Evolutionary conservation across 805 yeast species (phyloP).

Genomic region (Wickerhamiella sergipiensis): DNA sequence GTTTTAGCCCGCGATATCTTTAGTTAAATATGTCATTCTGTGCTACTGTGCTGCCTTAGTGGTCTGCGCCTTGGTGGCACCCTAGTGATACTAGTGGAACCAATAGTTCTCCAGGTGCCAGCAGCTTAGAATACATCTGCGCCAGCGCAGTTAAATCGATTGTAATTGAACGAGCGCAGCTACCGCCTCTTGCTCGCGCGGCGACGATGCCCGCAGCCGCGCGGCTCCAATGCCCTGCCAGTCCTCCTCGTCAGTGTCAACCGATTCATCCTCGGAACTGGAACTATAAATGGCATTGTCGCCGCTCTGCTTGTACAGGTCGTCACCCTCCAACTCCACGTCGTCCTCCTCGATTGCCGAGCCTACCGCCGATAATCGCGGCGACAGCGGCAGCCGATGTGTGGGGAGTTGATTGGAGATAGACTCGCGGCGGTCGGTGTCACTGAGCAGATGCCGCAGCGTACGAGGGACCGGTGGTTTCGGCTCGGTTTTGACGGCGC

Average conservation of each 20-base stretch:
- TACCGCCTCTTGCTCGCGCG: slow-evolving; percentile 43
- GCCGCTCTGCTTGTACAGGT: slow-evolving; percentile 11
- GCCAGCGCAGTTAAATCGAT: slow-evolving; percentile 15
- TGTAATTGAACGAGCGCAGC: slow-evolving; percentile 50
- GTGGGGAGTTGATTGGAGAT: slow-evolving; percentile 16
- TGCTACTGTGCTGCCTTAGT: too few relatives aligned
- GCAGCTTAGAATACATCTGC: too few relatives aligned
- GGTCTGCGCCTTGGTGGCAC: too few relatives aligned
- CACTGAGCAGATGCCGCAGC: slow-evolving; percentile 1
- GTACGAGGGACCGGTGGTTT: not conserved
- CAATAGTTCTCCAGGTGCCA: too few relatives aligned
- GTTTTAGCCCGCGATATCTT: too few relatives aligned
- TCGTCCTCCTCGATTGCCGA: slow-evolving; percentile 24
- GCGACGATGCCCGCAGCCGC: slow-evolving; percentile 32
- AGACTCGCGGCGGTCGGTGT: slow-evolving; percentile 15
- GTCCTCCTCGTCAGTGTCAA: slow-evolving; percentile 92
- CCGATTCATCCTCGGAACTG: slow-evolving; percentile 19
- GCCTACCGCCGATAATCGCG: slow-evolving; percentile 20
- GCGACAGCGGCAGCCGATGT: slow-evolving; percentile 24
- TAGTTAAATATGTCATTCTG: too few relatives aligned
- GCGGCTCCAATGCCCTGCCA: slow-evolving; percentile 88
- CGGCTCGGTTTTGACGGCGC: not conserved
- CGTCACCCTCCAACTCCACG: slow-evolving; percentile 22
- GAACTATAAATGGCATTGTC: slow-evolving; percentile 5
- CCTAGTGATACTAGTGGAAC: too few relatives aligned